Conservation (phyloP, 164 flowering plant species). For the Malania oleifera region DNA sequence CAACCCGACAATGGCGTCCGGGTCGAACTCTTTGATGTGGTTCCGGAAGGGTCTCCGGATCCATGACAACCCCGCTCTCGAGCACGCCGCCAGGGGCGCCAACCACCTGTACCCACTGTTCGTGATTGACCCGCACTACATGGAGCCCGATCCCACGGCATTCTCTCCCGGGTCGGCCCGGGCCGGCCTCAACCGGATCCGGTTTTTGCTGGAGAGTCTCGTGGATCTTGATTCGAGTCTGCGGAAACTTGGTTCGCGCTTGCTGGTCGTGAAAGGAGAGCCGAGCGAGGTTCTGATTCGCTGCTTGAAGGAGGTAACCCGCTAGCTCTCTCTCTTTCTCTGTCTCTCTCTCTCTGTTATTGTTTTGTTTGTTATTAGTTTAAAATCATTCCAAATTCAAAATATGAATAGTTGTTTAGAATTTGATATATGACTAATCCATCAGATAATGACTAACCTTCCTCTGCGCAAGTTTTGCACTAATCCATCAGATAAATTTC, state of each 20-base stretch:
- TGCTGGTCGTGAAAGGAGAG: conserved; percentile 74
- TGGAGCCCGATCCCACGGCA: conserved; percentile 64
- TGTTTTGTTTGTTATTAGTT: background rate
- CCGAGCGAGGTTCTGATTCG: conserved; percentile 55
- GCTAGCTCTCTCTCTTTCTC: background rate
- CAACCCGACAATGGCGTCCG: conserved; percentile 31
- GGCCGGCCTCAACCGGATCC: conserved; percentile 76
- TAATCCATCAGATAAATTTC: no score
- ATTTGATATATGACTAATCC: no score
- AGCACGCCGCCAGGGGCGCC: conserved; percentile 45
- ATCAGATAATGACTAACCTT: no score
- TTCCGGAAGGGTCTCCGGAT: conserved; percentile 86
- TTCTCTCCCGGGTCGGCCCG: conserved; percentile 71
- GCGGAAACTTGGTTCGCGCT: conserved; percentile 62
- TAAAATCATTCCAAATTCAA: no score
- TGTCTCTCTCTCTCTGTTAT: background rate
- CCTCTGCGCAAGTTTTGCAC: no score
- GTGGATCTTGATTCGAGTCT: conserved; percentile 65
- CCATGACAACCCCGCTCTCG: conserved; percentile 90
- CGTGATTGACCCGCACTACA: conserved; percentile 78
- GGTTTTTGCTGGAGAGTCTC: conserved; percentile 80
- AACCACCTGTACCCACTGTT: conserved; percentile 65
- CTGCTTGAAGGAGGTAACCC: conserved; percentile 55
- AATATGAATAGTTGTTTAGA: no score
- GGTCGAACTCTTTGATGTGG: conserved; percentile 65